Percentiles rank a stretch among this genome's conserved stretches.
Conservation (phyloP, 2,329 filamentous ascomycete species). For the Fusarium piperis region DNA sequence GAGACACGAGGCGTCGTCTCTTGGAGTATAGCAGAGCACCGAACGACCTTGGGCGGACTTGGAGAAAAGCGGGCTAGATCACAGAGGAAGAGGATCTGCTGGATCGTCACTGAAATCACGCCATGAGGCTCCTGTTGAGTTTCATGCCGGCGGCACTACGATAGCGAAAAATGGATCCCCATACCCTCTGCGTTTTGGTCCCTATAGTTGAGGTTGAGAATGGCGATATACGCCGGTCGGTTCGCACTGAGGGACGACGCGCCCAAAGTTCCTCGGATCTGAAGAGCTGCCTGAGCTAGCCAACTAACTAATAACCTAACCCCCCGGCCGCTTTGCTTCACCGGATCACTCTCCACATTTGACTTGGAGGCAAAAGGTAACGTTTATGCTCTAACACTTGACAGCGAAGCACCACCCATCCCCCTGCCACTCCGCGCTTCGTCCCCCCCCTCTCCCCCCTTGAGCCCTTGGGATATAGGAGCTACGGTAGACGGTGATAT, state of each 20-base stretch:
- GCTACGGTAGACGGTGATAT: slow-evolving; percentile 28
- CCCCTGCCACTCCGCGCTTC: slow-evolving; percentile 23
- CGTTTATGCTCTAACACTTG: slow-evolving; percentile 24
- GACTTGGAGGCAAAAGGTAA: slow-evolving; percentile 33
- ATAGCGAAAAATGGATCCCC: slow-evolving; percentile 25
- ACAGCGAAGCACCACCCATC: slow-evolving; percentile 4
- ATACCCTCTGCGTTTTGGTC: slow-evolving; percentile 2
- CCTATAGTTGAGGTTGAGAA: slow-evolving; percentile 34
- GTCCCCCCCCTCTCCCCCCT: background rate
- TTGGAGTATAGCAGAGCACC: slow-evolving; percentile 1
- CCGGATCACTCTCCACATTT: slow-evolving; percentile 34
- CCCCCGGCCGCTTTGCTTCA: slow-evolving; percentile 34
- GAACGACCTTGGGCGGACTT: slow-evolving; percentile 15
- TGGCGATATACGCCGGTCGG: slow-evolving; percentile 22
- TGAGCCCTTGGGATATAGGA: slow-evolving; percentile 18
- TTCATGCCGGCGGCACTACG: slow-evolving; percentile 19
- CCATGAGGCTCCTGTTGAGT: slow-evolving; percentile 31
- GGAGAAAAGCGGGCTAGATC: slow-evolving; percentile 28
- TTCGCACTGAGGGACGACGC: background rate
- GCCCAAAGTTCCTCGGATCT: slow-evolving; percentile 31
- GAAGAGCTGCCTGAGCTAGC: background rate
- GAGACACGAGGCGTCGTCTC: background rate
- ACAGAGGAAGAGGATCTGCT: slow-evolving; percentile 34
- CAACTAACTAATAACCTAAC: background rate
- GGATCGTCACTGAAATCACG: slow-evolving; percentile 33